phyloP scores from a whole-genome alignment of 768 basidiomycete genomes.

The Daedaleopsis nitida region DNA sequence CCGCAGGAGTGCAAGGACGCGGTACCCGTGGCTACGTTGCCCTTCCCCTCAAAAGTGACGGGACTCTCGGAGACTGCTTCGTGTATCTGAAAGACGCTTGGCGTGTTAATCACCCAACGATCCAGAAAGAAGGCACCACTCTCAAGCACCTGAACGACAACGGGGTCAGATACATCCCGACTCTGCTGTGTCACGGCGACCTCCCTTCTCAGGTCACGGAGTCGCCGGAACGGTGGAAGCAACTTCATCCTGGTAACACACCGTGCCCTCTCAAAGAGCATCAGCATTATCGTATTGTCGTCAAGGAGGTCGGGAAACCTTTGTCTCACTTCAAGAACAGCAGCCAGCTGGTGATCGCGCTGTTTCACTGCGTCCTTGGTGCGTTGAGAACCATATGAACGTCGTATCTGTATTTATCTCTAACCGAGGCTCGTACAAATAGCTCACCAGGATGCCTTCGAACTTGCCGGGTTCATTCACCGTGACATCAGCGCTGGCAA shows the following conservation, averaged over 20 bases:
- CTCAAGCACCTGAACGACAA: background rate
- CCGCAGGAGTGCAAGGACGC: background rate
- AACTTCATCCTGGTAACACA: background rate
- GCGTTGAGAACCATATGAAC: background rate
- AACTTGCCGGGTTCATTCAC: conserved; percentile 2
- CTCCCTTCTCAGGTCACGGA: background rate
- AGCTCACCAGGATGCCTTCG: conserved; percentile 1
- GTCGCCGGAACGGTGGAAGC: background rate
- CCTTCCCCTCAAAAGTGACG: background rate
- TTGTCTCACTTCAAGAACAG: background rate
- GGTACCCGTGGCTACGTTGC: background rate
- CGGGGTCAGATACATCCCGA: background rate
- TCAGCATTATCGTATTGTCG: conserved; percentile 3
- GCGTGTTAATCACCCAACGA: background rate
- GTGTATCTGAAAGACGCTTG: conserved; percentile 7
- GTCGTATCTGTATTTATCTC: background rate
- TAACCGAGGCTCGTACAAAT: background rate
- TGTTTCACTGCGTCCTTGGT: background rate
- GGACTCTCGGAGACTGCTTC: background rate
- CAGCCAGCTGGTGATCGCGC: background rate
- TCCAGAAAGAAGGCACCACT: background rate
- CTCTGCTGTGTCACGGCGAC: conserved; percentile 3
- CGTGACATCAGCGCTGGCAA: conserved; percentile 15
- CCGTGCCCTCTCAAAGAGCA: background rate
- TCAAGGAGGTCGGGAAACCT: conserved; percentile 1